Evolutionary conservation across 2,329 filamentous ascomycete species (phyloP).

Genomic region (Pezicula carpinea): DNA sequence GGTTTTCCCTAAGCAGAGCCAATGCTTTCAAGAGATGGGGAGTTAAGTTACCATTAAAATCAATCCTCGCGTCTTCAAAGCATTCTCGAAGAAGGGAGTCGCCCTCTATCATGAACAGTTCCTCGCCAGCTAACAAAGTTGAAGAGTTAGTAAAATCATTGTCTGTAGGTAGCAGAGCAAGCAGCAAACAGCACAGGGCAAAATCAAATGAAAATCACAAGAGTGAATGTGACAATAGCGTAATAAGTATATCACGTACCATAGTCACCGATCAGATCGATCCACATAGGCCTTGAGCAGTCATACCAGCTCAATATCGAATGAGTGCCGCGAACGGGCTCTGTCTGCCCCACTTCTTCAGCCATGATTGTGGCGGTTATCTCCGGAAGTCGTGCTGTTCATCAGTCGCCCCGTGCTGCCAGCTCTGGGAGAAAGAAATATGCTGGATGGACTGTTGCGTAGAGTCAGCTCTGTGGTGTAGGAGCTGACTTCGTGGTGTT

Average conservation of each 20-base stretch:
- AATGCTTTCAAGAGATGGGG: background rate
- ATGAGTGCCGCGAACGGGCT: slow-evolving; percentile 7
- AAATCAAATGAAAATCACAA: too few species aligned
- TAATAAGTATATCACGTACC: slow-evolving; percentile 22
- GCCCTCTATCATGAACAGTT: slow-evolving; percentile 68
- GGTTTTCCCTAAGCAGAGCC: too few species aligned
- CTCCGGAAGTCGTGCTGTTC: background rate
- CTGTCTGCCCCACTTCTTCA: slow-evolving; percentile 1
- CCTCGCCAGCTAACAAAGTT: slow-evolving; percentile 46
- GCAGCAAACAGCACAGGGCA: too few species aligned
- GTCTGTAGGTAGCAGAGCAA: too few species aligned
- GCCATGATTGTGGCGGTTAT: slow-evolving; percentile 7
- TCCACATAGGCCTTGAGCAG: slow-evolving; percentile 36
- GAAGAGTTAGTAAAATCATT: too few species aligned
- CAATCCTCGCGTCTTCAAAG: slow-evolving; percentile 56
- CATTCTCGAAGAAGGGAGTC: slow-evolving; percentile 65
- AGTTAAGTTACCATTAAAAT: slow-evolving; percentile 47
- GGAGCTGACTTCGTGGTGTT: too few species aligned
- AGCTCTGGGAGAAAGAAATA: background rate
- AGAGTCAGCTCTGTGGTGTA: too few species aligned
- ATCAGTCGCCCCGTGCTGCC: background rate
- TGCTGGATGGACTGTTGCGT: too few species aligned
- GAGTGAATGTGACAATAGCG: too few species aligned
- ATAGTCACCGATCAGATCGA: slow-evolving; percentile 72
- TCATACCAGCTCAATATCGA: slow-evolving; percentile 34